phyloP scores from a whole-genome alignment of 2,329 filamentous ascomycete species.

The Pestalotiopsis sp. region DNA sequence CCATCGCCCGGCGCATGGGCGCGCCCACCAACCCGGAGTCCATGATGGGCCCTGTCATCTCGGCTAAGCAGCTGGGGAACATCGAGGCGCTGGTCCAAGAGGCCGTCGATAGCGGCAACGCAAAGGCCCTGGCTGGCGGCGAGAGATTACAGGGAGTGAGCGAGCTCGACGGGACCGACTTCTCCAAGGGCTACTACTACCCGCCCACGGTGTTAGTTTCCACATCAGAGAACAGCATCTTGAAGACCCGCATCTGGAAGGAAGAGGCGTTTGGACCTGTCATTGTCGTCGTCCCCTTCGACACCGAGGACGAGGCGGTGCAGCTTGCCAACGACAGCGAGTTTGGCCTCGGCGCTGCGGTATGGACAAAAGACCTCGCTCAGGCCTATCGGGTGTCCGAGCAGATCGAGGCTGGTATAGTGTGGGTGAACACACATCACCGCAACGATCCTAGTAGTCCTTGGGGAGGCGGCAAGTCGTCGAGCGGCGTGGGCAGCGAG shows the following conservation, averaged over 20 bases:
- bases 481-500: slow-evolving; percentile 72
- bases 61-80: slow-evolving; percentile 63
- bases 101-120: slow-evolving; percentile 57
- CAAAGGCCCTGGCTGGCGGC: slow-evolving; percentile 46
- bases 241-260: slow-evolving; percentile 72
- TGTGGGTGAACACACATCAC: slow-evolving; percentile 66
- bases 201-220: slow-evolving; percentile 72
- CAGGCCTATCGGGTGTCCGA: slow-evolving; percentile 75
- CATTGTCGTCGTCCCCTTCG: slow-evolving; percentile 75
- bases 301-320: slow-evolving; percentile 72
- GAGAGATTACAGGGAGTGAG: slow-evolving; percentile 50
- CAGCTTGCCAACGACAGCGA: slow-evolving; percentile 72
- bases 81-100: slow-evolving; percentile 69
- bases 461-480: slow-evolving; percentile 66
- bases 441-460: slow-evolving; percentile 73
- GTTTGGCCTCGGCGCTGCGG: slow-evolving; percentile 76
- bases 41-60: slow-evolving; percentile 68
- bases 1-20: slow-evolving; percentile 57
- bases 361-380: slow-evolving; percentile 77
- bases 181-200: slow-evolving; percentile 72
- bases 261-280: slow-evolving; percentile 87
- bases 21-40: slow-evolving; percentile 57
- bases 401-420: slow-evolving; percentile 66
- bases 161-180: slow-evolving; percentile 51
- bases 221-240: slow-evolving; percentile 60